These are phyloP conservation scores for Lipomyces spencermartinsiae DNA, from an alignment of 805 yeast genomes.

Conservation along the genomic window DNA sequence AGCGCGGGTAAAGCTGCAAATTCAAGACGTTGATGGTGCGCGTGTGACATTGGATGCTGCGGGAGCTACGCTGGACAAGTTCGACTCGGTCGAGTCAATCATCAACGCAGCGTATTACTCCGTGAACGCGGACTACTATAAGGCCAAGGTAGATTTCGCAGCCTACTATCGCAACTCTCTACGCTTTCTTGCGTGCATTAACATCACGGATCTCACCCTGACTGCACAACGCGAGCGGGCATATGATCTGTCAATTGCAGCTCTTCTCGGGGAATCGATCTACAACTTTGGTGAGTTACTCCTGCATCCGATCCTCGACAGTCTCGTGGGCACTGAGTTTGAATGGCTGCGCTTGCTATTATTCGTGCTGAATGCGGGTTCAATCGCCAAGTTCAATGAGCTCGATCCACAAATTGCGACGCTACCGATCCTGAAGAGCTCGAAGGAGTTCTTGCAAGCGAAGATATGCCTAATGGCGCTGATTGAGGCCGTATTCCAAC, in stretches of 20 bases:
- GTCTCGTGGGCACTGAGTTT: slow-evolving; percentile 57
- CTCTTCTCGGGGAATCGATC: slow-evolving; percentile 86
- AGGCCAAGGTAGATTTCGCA: slow-evolving; percentile 78
- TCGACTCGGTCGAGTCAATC: slow-evolving; percentile 62
- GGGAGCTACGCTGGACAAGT: slow-evolving; percentile 58
- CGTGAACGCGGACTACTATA: slow-evolving; percentile 76
- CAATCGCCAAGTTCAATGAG: slow-evolving; percentile 68
- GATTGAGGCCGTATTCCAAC: slow-evolving; percentile 80
- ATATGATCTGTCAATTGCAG: slow-evolving; percentile 81
- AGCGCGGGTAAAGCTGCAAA: slow-evolving; percentile 69
- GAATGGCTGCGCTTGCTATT: slow-evolving; percentile 77
- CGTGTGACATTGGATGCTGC: slow-evolving; percentile 70
- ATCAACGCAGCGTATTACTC: slow-evolving; percentile 85
- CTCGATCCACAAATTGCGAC: slow-evolving; percentile 51
- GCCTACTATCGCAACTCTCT: slow-evolving; percentile 80
- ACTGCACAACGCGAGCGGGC: slow-evolving; percentile 59
- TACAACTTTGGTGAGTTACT: slow-evolving; percentile 96
- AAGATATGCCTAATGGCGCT: slow-evolving; percentile 92
- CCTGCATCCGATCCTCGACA: slow-evolving; percentile 79
- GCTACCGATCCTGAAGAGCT: slow-evolving; percentile 62
- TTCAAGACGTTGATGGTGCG: slow-evolving; percentile 63
- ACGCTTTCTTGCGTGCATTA: slow-evolving; percentile 77
- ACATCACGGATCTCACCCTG: slow-evolving; percentile 47
- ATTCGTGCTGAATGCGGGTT: slow-evolving; percentile 76
- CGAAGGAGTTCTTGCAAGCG: slow-evolving; percentile 76